Base-by-base conservation (phyloP, 2,329 filamentous ascomycete species). In the Fusarium longipes region DNA sequence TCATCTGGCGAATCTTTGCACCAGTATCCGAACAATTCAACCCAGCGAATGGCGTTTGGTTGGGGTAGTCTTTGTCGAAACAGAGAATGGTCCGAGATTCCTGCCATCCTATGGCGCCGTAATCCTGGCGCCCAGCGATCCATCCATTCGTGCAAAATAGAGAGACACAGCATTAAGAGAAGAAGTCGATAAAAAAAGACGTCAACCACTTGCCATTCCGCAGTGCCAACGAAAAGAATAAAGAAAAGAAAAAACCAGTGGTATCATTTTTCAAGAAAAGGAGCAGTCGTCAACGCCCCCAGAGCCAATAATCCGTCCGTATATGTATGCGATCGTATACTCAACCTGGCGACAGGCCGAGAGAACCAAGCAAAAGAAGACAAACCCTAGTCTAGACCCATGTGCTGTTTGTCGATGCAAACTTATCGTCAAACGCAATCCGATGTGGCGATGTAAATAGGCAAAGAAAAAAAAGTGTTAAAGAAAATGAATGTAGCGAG, bases 191-290 rank as follows among this genome's bases (percentile, higher is more conserved):
- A 48, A 63, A 42, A 15, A 29, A 15, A 62, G 38, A 36, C 22
- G 20, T 25, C 53, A 60, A 59, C 47, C 39, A 59, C 29, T 35
- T 32, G 40, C 30, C 17, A 43, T 22, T 52, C 47, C 40, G 39
- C 55, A 51, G 24, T 58, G 57, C 52, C 53, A 52, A 27, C 39
- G 36, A 29, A 51, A 62, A 51, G 47, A 44, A 63, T 45, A 62
- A 42, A 54, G 33, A 55, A 30, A 54, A 40, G 33, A 56, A 65
- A n/a, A 61, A 70, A 63, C 54, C 68, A 44, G 68, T 73, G 71
- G 70, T 73, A 73, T 73, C 71, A 73, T 71, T 71, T 72, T 63
- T 67, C 52, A 69, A 69, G 40, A 67, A 67, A 45, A 61, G 60
- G 63, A 53, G 68, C 47, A 65, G 48, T 68, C 58, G 59, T 70